Evolutionary conservation across 1,284 basidiomycete genomes (phyloP), one percentile per base, ranked within the genome.

Genomic region (Fomitiporia mediterranea): DNA sequence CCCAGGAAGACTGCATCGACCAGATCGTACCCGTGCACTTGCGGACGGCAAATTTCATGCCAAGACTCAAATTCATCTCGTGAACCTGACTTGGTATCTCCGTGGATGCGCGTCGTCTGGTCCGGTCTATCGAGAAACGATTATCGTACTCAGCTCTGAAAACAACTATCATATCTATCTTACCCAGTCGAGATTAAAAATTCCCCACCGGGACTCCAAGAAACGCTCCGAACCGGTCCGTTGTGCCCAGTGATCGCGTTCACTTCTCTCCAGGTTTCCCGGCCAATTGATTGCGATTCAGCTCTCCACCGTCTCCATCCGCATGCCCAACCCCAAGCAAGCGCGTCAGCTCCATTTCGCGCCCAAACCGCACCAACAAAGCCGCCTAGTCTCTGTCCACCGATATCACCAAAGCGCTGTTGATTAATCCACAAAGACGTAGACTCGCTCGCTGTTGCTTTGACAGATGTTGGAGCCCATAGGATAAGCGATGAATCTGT

Each of bases 1-100:
- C 80, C 77, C 42, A 97, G 77, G 69, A 93, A 94, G 2, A 79
- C 81, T 1, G 81, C 85, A 58, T 86, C 86, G n/a, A 94, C 76
- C 43, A 97, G 75, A 66, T 97, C 93, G 69, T 98, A 97, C 4
- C 94, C 94, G 69, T 98, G 94, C 17, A 96, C 85, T 70, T 98
- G 94, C 23, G 94, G 94, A 15, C 94, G 83, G 27, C 82, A 82
- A 28, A 97, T 75, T 68, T 98, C 94, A 63, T 91, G 89, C 94
- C 94, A 98, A 1, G 64, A 67, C 5, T 63, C 57, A n/a, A 61
- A 30, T 3, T 56, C 57, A 28, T 66, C 62, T 5, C 47, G 19
- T 56, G 59, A 43, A 50, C 63, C 62, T 61, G 72, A 38, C 7
- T 65, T 28, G 73, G 53, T 64, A 21, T 77, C 74, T 0, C 83